These are phyloP conservation scores for Phytophthora multivora DNA, from an alignment of 352 stramenopile genomes.

Conservation along the genomic window DNA sequence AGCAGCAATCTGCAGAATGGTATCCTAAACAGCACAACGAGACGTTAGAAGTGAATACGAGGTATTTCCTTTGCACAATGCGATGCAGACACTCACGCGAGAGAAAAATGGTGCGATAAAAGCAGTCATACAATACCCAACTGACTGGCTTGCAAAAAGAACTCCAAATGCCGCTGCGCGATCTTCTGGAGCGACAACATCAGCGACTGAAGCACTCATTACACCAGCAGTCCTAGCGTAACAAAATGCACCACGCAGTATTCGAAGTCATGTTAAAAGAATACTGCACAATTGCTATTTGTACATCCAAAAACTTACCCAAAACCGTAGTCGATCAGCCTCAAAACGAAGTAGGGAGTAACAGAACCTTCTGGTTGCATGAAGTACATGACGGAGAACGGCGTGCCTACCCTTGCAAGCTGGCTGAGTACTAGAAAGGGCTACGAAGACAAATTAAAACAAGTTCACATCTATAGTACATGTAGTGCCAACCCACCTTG, in stretches of 20 bases:
- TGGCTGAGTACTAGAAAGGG: conserved; percentile 77
- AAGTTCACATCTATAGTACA: background rate
- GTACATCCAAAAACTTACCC: conserved; percentile 34
- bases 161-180: conserved; percentile 67
- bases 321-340: conserved; percentile 67
- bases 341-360: conserved; percentile 63
- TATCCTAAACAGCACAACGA: conserved; percentile 29
- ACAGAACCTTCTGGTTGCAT: conserved; percentile 62
- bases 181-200: conserved; percentile 58
- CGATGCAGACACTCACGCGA: conserved; percentile 37
- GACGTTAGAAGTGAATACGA: background rate
- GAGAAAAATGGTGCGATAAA: conserved; percentile 64
- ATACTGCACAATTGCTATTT: background rate
- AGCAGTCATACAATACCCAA: conserved; percentile 64
- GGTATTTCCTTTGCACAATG: background rate
- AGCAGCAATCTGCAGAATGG: conserved; percentile 53
- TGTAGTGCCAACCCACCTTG: conserved; percentile 48
- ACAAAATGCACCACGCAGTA: background rate
- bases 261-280: background rate
- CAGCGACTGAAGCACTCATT: conserved; percentile 64
- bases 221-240: conserved; percentile 59
- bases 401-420: conserved; percentile 55
- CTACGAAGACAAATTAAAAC: conserved; percentile 27
- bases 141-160: conserved; percentile 57
- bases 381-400: conserved; percentile 79